A percentile compares a stretch with the other conserved stretches of the same genome.
These are phyloP conservation scores for Trifolium fragiferum DNA, from an alignment of 306 rosid genomes.

Conservation along the genomic window DNA sequence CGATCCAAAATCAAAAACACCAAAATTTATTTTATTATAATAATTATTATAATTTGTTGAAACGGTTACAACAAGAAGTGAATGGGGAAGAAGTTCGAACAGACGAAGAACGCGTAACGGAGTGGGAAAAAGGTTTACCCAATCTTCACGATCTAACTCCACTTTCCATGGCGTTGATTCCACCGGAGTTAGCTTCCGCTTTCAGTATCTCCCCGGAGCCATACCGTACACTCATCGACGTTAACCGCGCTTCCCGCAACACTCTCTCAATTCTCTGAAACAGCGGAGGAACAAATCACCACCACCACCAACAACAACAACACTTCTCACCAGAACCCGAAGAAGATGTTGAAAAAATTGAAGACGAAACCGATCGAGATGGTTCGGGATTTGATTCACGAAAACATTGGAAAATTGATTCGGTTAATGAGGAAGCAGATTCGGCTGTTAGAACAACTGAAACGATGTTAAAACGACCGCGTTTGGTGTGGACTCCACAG, in stretches of 20 bases:
- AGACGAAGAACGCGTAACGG: slow-evolving; percentile 65
- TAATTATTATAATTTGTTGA: background rate
- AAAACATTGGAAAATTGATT: slow-evolving; percentile 62
- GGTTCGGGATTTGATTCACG: slow-evolving; percentile 63
- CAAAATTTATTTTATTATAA: too few relatives aligned
- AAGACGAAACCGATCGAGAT: slow-evolving; percentile 52
- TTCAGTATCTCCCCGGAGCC: slow-evolving; percentile 84
- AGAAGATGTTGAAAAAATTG: slow-evolving; percentile 25
- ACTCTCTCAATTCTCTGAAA: slow-evolving; percentile 65
- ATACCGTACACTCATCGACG: slow-evolving; percentile 60
- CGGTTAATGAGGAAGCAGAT: slow-evolving; percentile 60
- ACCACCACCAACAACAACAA: slow-evolving; percentile 49
- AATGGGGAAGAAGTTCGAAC: slow-evolving; percentile 79
- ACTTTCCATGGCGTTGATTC: slow-evolving; percentile 67
- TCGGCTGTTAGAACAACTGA: slow-evolving; percentile 50
- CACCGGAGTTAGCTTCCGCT: slow-evolving; percentile 83
- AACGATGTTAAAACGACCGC: slow-evolving; percentile 61
- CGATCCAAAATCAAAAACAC: slow-evolving; percentile 40
- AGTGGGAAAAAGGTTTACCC: slow-evolving; percentile 89
- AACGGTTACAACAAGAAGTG: slow-evolving; percentile 10
- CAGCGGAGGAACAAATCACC: slow-evolving; percentile 16
- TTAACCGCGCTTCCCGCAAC: slow-evolving; percentile 75
- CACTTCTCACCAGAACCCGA: background rate
- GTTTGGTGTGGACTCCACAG: slow-evolving; percentile 95
- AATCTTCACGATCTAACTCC: slow-evolving; percentile 67